These are phyloP conservation scores for Nematodospora valgi DNA, from an alignment of 805 yeast genomes.

Conservation along the genomic window DNA sequence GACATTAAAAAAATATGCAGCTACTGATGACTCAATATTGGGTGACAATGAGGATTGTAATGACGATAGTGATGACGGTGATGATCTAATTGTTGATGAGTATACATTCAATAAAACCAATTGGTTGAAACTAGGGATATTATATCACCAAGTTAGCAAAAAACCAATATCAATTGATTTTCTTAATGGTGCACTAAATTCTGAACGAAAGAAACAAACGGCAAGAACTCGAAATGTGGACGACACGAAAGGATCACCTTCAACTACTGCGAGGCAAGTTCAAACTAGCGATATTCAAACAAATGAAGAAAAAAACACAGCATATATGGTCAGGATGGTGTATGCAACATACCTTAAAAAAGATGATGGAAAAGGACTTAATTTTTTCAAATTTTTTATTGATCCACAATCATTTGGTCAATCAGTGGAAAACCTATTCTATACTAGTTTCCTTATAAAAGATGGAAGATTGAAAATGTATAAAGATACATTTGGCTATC, in stretches of 20 bases:
- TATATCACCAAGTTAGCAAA: conserved; percentile 44
- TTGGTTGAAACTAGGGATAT: conserved; percentile 59
- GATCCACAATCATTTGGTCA: conserved; percentile 77
- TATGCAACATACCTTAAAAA: conserved; percentile 35
- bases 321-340: conserved; percentile 57
- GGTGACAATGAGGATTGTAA: conserved; percentile 13
- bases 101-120: conserved; percentile 44
- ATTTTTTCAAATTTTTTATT: conserved; percentile 62
- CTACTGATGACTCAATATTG: conserved; percentile 11
- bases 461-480: conserved; percentile 62
- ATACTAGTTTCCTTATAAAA: conserved; percentile 72
- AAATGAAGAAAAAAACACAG: conserved; percentile 56
- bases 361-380: conserved; percentile 35
- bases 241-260: conserved; percentile 37
- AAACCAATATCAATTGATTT: conserved; percentile 55
- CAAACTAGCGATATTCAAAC: conserved; percentile 48
- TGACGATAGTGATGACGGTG: conserved; percentile 17
- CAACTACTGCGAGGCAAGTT: conserved; percentile 55
- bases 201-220: conserved; percentile 49
- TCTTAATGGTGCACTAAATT: conserved; percentile 66
- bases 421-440: conserved; percentile 81
- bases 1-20: conserved; percentile 32
- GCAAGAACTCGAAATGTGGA: conserved; percentile 31
- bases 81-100: conserved; percentile 13
- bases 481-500: conserved; percentile 45